Base-by-base conservation (phyloP, 306 rosid species). In the Purshia tridentata region DNA sequence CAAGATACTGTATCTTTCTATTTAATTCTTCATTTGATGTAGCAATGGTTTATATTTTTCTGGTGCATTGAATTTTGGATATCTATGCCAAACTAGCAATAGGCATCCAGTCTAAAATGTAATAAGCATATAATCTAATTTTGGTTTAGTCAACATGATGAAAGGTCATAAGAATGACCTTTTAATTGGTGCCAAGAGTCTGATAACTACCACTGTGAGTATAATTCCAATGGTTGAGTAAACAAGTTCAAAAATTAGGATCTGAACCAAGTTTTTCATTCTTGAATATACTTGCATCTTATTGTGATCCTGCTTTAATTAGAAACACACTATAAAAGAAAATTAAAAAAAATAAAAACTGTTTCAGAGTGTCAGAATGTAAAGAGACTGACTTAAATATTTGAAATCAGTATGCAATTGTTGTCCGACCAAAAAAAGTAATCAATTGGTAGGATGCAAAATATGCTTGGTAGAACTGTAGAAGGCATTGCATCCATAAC, bases 21-120 rank as follows among this genome's bases (percentile, higher is more conserved):
- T 53, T 61, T 12, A 50, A 44, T 74, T 80, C 81, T 81, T 83
- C 70, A 72, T 72, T 70, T 75, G 77, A 76, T 84, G 76, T 58
- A 73, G 15, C 52, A 52, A 70, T 16, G 78, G 50, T 48, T 72
- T 45, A 67, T 35, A 48, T 58, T 47, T 45, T 48, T 57, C 16
- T 29, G 56, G 55, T 45, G 11, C 42, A 46, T 18, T 44, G 15
- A 70, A 16, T 54, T 55, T 14, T 29, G 35, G 35, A 63, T 63
- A 63, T n/a, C 45, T 10, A 11, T 6, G 12, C 22, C 67, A 41
- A 62, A n/a, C 46, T 37, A 16, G 49, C 49, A 62, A 8, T 41
- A 40, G 5, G 29, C 7, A 62, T 62, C 29, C 67, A 60, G 40
- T 61, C 49, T n/a, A 9, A 50, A 29, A 14, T 50, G 29, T 48